These are phyloP conservation scores for Penicillium expansum DNA, from an alignment of 2,329 filamentous ascomycete genomes.

Conservation along the genomic window DNA sequence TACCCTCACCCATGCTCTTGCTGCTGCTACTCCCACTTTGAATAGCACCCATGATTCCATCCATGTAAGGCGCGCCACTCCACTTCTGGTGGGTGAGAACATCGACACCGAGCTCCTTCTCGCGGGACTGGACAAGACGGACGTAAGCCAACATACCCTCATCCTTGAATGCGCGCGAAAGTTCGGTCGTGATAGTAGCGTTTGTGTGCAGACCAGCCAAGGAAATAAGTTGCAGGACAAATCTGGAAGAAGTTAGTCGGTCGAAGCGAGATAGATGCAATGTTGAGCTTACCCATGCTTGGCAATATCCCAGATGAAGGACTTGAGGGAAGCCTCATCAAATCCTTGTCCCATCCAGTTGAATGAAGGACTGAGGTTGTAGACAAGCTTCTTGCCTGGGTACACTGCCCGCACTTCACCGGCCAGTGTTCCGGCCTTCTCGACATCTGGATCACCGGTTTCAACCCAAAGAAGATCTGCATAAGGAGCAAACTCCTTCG, in stretches of 20 bases:
- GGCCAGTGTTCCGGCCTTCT: constrained; percentile 72
- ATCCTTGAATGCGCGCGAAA: constrained; percentile 77
- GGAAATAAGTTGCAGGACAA: constrained; percentile 63
- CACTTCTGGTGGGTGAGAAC: constrained; percentile 91
- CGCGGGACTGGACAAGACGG: constrained; percentile 81
- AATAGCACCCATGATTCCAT: constrained; percentile 84
- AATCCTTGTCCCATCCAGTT: constrained; percentile 99
- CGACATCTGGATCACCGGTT: constrained; percentile 82
- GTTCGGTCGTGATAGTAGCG: constrained; percentile 66
- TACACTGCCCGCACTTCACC: constrained; percentile 66
- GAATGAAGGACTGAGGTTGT: constrained; percentile 95
- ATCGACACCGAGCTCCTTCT: constrained; percentile 88
- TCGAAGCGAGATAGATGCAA: neutral
- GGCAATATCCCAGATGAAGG: constrained; percentile 95
- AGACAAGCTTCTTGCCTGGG: constrained; percentile 86
- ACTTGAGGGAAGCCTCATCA: constrained; percentile 74
- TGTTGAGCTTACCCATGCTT: constrained; percentile 68
- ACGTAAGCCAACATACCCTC: constrained; percentile 98
- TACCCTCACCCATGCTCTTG: constrained; percentile 92
- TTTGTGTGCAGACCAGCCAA: constrained; percentile 63
- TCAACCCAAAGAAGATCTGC: constrained; percentile 97
- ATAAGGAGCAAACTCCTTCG: constrained; percentile 84
- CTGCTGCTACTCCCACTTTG: constrained; percentile 86
- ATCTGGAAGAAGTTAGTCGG: constrained; percentile 39
- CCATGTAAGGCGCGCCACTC: constrained; percentile 71